phyloP scores from a whole-genome alignment of 2,329 filamentous ascomycete species.

The Colletotrichum truncatum region DNA sequence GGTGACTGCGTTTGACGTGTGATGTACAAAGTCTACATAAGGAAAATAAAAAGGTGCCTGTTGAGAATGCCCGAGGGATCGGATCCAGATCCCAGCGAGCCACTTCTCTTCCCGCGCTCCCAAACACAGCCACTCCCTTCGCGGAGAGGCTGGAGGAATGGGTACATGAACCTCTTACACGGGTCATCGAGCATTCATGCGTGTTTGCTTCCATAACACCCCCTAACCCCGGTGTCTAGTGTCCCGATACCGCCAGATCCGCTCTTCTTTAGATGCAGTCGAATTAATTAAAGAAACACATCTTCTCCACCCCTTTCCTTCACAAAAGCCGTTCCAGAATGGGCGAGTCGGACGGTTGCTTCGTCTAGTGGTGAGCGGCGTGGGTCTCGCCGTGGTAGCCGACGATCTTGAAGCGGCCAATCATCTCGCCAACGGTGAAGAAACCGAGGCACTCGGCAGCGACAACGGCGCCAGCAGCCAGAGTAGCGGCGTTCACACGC shows the following conservation, averaged over 20 bases:
- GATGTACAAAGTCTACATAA: constrained; percentile 35
- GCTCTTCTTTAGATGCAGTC: constrained; percentile 29
- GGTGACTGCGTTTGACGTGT: constrained; percentile 24
- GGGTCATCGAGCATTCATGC: constrained; percentile 25
- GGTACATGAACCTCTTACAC: constrained; percentile 22
- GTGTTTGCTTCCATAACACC: constrained; percentile 14
- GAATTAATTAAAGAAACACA: constrained; percentile 23
- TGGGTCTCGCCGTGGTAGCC: constrained; percentile 82
- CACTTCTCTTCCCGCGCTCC: constrained; percentile 11
- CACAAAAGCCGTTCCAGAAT: background rate
- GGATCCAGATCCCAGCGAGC: constrained; percentile 7
- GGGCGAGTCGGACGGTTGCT: background rate
- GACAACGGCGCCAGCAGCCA: constrained; percentile 79
- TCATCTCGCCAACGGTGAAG: constrained; percentile 97
- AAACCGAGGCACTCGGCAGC: constrained; percentile 91
- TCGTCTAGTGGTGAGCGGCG: constrained; percentile 66
- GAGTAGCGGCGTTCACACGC: constrained; percentile 71
- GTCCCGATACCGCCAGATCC: constrained; percentile 18
- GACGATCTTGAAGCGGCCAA: constrained; percentile 93
- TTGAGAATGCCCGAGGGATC: constrained; percentile 3
- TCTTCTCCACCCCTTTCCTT: background rate
- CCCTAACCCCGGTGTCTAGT: constrained; percentile 21
- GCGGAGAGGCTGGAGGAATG: background rate
- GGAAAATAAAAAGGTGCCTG: constrained; percentile 29
- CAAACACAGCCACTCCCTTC: background rate